Evolutionary conservation across 768 basidiomycete species (phyloP).

Genomic region (Mycena rosella): DNA sequence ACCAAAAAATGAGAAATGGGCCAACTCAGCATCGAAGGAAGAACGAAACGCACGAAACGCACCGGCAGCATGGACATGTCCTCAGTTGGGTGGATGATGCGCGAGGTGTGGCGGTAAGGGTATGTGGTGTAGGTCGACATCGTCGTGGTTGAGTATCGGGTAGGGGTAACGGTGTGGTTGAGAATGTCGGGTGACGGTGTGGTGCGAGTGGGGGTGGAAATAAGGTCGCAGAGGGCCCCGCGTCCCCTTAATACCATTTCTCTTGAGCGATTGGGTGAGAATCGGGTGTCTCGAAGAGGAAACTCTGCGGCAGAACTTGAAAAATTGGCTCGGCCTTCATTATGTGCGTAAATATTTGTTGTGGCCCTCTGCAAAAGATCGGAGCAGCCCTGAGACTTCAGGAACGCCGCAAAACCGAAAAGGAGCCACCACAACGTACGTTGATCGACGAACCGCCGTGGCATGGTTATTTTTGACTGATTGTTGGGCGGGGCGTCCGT

Average conservation of each 20-base stretch:
- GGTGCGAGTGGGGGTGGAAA: too few relatives aligned
- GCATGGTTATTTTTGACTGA: constrained; percentile 7
- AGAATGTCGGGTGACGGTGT: too few relatives aligned
- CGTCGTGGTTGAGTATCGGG: background rate
- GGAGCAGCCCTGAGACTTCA: background rate
- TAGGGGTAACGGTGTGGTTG: background rate
- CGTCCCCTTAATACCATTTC: too few relatives aligned
- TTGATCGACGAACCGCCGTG: constrained; percentile 9
- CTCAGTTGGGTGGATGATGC: background rate
- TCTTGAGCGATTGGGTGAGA: background rate
- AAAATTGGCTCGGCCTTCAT: background rate
- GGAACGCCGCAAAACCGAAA: background rate
- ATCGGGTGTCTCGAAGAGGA: background rate
- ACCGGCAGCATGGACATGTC: constrained; percentile 11
- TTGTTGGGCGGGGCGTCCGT: background rate
- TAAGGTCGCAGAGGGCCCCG: too few relatives aligned
- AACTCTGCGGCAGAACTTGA: too few relatives aligned
- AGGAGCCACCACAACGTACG: background rate
- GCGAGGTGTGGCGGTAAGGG: constrained; percentile 1
- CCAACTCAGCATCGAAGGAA: background rate
- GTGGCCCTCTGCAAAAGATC: background rate
- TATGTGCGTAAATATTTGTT: too few relatives aligned
- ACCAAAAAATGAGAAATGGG: background rate
- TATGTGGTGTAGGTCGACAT: constrained; percentile 14
- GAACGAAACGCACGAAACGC: background rate